phyloP scores from a whole-genome alignment of 1,284 basidiomycete species.

The Ceratobasidium sp. region DNA sequence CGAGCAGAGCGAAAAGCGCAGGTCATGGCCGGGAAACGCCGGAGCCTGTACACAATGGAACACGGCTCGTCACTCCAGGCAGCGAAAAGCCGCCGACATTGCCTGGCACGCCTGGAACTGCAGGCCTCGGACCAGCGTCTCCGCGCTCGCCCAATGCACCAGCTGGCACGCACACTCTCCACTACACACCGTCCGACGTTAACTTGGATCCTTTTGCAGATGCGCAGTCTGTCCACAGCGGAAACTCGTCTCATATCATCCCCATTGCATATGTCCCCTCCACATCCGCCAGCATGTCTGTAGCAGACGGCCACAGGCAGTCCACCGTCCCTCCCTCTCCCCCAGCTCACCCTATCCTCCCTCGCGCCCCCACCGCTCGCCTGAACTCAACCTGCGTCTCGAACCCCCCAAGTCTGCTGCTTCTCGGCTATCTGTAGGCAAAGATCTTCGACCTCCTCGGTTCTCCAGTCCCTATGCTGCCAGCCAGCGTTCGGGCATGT shows the following conservation, averaged over 20 bases:
- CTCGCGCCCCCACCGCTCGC: slow-evolving; percentile 65
- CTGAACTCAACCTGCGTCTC: slow-evolving; percentile 54
- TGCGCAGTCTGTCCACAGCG: slow-evolving; percentile 22
- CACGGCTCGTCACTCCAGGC: background rate
- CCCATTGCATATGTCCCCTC: slow-evolving; percentile 80
- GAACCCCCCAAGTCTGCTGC: slow-evolving; percentile 39
- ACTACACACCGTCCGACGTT: slow-evolving; percentile 34
- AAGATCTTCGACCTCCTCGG: slow-evolving; percentile 66
- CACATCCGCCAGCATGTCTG: slow-evolving; percentile 39
- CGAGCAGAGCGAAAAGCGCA: slow-evolving; percentile 18
- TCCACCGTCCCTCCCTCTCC: slow-evolving; percentile 28
- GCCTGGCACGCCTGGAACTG: slow-evolving; percentile 39
- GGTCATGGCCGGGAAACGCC: slow-evolving; percentile 3
- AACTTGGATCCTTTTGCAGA: slow-evolving; percentile 40
- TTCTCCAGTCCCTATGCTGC: slow-evolving; percentile 55
- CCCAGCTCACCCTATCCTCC: slow-evolving; percentile 54
- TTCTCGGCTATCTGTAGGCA: slow-evolving; percentile 7
- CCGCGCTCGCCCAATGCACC: slow-evolving; percentile 20
- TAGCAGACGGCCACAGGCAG: slow-evolving; percentile 36
- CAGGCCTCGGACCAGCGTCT: slow-evolving; percentile 39
- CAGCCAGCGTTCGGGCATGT: slow-evolving; percentile 60
- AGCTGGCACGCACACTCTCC: slow-evolving; percentile 30
- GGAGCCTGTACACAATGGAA: slow-evolving; percentile 9
- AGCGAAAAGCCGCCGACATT: slow-evolving; percentile 23
- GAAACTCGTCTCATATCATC: slow-evolving; percentile 69